Percentiles rank a stretch among this genome's conserved stretches.
Conservation (phyloP, 2,329 filamentous ascomycete species). For the Botrytis byssoidea region DNA sequence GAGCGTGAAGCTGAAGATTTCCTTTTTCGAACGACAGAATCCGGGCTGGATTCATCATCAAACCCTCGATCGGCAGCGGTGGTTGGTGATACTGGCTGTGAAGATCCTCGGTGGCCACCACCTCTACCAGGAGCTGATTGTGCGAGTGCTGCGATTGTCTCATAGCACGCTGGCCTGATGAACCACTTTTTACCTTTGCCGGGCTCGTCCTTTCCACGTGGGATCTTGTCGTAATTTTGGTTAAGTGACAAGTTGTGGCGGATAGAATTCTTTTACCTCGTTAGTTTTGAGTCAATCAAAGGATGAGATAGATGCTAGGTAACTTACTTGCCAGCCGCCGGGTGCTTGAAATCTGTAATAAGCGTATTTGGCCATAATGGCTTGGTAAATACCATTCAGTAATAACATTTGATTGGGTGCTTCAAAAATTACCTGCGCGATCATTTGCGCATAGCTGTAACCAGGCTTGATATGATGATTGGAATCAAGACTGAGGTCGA, state of each 20-base stretch:
- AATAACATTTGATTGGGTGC: conserved; percentile 86
- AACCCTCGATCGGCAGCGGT: conserved; percentile 56
- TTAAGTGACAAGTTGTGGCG: conserved; percentile 94
- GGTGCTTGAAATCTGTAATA: conserved; percentile 79
- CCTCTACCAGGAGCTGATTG: conserved; percentile 52
- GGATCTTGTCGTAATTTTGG: conserved; percentile 91
- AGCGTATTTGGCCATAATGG: conserved; percentile 86
- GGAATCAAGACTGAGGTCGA: conserved; percentile 78
- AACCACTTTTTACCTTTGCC: conserved; percentile 99
- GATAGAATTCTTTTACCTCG: conserved; percentile 73
- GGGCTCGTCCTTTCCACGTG: conserved; percentile 88
- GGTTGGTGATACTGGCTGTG: conserved; percentile 66
- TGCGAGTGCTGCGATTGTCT: conserved; percentile 60
- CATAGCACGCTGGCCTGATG: conserved; percentile 77
- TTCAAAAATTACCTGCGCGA: conserved; percentile 90
- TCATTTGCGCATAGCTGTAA: conserved; percentile 95
- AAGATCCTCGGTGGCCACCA: conserved; percentile 65
- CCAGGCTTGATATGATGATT: conserved; percentile 92
- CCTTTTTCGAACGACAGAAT: conserved; percentile 57
- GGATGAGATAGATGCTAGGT: neutral
- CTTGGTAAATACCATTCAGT: conserved; percentile 87
- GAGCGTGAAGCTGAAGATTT: conserved; percentile 53
- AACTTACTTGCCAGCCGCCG: conserved; percentile 83
- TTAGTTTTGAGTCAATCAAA: neutral
- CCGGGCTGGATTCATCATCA: conserved; percentile 50